phyloP scores from a whole-genome alignment of 1,139 yeast species.

The Geotrichum europaeum region DNA sequence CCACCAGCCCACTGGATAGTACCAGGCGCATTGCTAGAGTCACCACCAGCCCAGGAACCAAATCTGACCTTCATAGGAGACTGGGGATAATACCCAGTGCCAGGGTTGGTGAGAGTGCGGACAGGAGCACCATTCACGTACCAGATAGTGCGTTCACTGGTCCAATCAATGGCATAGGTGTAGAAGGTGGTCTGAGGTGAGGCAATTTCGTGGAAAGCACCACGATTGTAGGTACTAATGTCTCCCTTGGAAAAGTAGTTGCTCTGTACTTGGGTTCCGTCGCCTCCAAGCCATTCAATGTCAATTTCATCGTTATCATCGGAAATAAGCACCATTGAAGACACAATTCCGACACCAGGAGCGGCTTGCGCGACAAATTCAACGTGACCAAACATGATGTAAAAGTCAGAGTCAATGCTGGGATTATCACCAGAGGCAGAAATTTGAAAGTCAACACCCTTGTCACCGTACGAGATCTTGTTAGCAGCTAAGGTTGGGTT shows the following conservation, averaged over 20 bases:
- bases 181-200: conserved; percentile 56
- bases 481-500: conserved; percentile 21
- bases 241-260: conserved; percentile 80
- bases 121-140: conserved; percentile 54
- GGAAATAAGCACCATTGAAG: conserved; percentile 75
- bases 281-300: conserved; percentile 79
- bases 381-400: conserved; percentile 80
- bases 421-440: conserved; percentile 63
- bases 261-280: conserved; percentile 64
- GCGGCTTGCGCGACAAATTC: conserved; percentile 71
- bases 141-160: conserved; percentile 54
- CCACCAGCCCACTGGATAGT: conserved; percentile 92
- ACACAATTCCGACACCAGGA: conserved; percentile 67
- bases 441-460: conserved; percentile 58
- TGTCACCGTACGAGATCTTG: conserved; percentile 27
- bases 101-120: conserved; percentile 49
- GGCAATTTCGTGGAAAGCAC: conserved; percentile 58
- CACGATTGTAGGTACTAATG: conserved; percentile 69
- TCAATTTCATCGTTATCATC: conserved; percentile 87
- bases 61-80: conserved; percentile 66
- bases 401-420: conserved; percentile 67
- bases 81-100: conserved; percentile 58
- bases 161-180: conserved; percentile 83
- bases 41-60: conserved; percentile 84
- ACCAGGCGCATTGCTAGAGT: conserved; percentile 53